Evolutionary conservation across 2,329 filamentous ascomycete genomes (phyloP).

Genomic region (Talaromyces sp.): DNA sequence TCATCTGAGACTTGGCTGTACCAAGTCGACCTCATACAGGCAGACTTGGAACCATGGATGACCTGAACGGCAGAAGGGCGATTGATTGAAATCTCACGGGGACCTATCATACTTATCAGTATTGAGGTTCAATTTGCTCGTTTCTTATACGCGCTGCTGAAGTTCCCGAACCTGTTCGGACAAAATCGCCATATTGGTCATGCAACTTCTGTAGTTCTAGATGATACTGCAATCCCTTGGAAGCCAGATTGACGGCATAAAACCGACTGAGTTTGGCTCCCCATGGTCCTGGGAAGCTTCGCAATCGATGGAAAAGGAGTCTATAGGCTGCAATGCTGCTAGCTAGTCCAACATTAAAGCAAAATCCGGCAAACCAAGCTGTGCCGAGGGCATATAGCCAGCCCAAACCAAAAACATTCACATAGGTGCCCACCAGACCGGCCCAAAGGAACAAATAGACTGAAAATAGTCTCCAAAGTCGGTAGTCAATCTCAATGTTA

Average conservation of each 20-base stretch:
- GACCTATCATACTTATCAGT: background rate
- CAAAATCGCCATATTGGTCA: background rate
- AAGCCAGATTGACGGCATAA: background rate
- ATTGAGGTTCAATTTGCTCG: background rate
- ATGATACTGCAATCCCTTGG: background rate
- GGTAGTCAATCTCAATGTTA: constrained; percentile 14
- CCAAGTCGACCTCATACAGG: constrained; percentile 17
- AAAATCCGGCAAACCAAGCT: background rate
- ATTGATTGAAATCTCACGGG: background rate
- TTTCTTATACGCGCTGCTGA: background rate
- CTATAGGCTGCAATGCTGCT: background rate
- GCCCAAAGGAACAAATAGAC: background rate
- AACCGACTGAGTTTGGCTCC: background rate
- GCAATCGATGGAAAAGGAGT: background rate
- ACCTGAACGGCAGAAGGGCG: constrained; percentile 10
- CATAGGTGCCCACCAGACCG: background rate
- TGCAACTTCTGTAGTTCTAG: background rate
- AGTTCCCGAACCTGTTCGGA: background rate
- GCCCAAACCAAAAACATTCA: background rate
- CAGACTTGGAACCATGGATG: constrained; percentile 5
- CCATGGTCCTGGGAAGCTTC: background rate
- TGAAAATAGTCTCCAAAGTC: constrained; percentile 2
- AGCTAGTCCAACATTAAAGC: background rate
- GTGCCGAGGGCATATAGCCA: background rate
- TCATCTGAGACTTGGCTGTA: constrained; percentile 18